Conservation (phyloP, 345 rosid genomes). For the Linum trigynum region DNA sequence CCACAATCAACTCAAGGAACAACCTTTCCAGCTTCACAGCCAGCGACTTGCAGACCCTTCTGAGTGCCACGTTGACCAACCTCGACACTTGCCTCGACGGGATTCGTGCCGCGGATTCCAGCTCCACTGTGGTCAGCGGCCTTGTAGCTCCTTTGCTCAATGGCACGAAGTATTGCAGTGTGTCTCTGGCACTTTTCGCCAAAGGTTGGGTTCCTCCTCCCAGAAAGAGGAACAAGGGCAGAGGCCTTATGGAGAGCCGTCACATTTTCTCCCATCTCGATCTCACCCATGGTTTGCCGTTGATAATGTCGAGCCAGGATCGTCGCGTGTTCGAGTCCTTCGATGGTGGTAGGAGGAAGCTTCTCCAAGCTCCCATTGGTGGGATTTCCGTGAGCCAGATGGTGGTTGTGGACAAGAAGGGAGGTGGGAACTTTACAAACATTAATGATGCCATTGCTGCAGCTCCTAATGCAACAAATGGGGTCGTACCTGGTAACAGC, state of each 20-base stretch:
- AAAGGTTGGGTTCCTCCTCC: slow-evolving; percentile 18
- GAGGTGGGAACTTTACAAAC: slow-evolving; percentile 31
- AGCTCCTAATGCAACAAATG: slow-evolving; percentile 28
- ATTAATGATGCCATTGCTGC: slow-evolving; percentile 40
- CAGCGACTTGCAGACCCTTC: slow-evolving; percentile 19
- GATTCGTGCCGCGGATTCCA: slow-evolving; percentile 9
- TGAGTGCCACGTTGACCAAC: slow-evolving; percentile 37
- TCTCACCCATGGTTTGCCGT: slow-evolving; percentile 2
- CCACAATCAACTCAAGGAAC: slow-evolving; percentile 4
- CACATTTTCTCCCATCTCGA: not conserved
- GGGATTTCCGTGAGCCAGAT: slow-evolving; percentile 5
- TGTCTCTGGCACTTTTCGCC: slow-evolving; percentile 26
- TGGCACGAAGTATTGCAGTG: slow-evolving; percentile 16
- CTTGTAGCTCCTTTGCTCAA: slow-evolving; percentile 12
- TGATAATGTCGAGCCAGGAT: slow-evolving; percentile 3
- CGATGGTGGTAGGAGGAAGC: not conserved
- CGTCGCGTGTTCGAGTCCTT: not conserved
- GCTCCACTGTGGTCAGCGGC: slow-evolving; percentile 9
- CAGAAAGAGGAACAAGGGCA: not conserved
- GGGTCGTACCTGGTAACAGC: not conserved
- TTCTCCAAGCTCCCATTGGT: not conserved
- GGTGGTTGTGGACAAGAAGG: slow-evolving; percentile 35
- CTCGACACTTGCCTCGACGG: slow-evolving; percentile 31
- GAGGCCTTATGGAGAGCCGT: slow-evolving; percentile 11
- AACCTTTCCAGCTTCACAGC: slow-evolving; percentile 11